Percentiles rank a stretch among this genome's conserved stretches.
Evolutionary conservation across 202 grass and related monocot species (phyloP).

Genomic region (Panicum hallii): DNA sequence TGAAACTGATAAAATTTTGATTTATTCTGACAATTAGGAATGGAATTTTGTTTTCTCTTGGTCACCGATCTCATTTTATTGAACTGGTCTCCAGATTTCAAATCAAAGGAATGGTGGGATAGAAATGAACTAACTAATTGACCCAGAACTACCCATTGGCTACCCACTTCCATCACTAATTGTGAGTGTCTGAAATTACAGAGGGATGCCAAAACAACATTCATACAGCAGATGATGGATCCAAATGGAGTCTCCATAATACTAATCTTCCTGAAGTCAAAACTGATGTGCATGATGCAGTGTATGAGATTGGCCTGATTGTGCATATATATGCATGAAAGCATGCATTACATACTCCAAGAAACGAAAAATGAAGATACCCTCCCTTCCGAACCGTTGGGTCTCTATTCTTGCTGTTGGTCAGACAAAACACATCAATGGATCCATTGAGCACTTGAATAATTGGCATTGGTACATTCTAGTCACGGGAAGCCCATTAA

Average conservation of each 20-base stretch:
- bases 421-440: not conserved
- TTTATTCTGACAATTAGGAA: slow-evolving; percentile 12
- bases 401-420: slow-evolving; percentile 18
- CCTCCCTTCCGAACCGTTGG: not conserved
- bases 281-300: not conserved
- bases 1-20: not conserved
- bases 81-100: not conserved
- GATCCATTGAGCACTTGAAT: not conserved
- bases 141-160: not conserved
- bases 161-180: not conserved
- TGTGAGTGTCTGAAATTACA: not conserved
- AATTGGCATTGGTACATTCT: not conserved
- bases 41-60: not conserved
- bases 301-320: not conserved
- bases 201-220: not conserved
- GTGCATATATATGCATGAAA: slow-evolving; percentile 29
- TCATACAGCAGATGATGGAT: slow-evolving; percentile 7
- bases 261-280: not conserved
- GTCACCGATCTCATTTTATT: slow-evolving; percentile 5
- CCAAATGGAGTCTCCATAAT: slow-evolving; percentile 7
- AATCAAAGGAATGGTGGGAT: not conserved
- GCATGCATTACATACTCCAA: not conserved
- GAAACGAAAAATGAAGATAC: not conserved
- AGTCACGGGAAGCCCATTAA: not conserved
- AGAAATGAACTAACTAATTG: not conserved